phyloP scores from a whole-genome alignment of 2,329 filamentous ascomycete species.

The Bisporella sp. region DNA sequence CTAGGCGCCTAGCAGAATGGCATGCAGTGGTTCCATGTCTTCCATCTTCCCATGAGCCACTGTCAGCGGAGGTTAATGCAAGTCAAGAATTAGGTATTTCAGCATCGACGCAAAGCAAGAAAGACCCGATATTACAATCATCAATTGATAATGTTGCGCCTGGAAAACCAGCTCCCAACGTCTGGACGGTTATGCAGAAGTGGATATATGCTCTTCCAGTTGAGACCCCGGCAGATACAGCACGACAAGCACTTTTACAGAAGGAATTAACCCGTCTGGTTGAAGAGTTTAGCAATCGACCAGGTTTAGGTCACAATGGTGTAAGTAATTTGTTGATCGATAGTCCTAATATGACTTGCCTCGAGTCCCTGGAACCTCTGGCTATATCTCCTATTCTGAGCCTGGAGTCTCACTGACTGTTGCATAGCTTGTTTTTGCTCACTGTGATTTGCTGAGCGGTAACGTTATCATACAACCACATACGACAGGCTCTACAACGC shows the following conservation, averaged over 20 bases:
- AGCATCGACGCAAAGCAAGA: constrained; percentile 24
- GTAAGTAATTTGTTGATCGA: constrained; percentile 40
- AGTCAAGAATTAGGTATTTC: constrained; percentile 24
- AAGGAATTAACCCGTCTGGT: constrained; percentile 67
- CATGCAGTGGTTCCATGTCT: constrained; percentile 67
- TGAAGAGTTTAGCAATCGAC: constrained; percentile 64
- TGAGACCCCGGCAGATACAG: constrained; percentile 59
- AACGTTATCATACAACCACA: constrained; percentile 81
- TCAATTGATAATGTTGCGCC: constrained; percentile 47
- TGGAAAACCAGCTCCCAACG: constrained; percentile 70
- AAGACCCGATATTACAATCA: constrained; percentile 32
- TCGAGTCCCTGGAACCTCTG: too few species aligned
- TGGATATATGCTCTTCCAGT: constrained; percentile 85
- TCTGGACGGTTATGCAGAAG: constrained; percentile 94
- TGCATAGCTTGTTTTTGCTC: constrained; percentile 74
- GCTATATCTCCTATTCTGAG: too few species aligned
- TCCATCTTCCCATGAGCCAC: constrained; percentile 24
- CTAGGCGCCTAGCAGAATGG: constrained; percentile 83
- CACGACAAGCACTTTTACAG: constrained; percentile 63
- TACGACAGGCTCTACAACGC: constrained; percentile 24
- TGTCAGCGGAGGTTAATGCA: constrained; percentile 30
- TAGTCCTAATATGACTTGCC: background rate
- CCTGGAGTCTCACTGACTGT: constrained; percentile 11
- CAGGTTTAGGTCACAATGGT: constrained; percentile 68
- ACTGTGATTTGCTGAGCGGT: constrained; percentile 92